Evolutionary conservation across 768 basidiomycete species (phyloP).

Genomic region (Lentinula aciculospora): DNA sequence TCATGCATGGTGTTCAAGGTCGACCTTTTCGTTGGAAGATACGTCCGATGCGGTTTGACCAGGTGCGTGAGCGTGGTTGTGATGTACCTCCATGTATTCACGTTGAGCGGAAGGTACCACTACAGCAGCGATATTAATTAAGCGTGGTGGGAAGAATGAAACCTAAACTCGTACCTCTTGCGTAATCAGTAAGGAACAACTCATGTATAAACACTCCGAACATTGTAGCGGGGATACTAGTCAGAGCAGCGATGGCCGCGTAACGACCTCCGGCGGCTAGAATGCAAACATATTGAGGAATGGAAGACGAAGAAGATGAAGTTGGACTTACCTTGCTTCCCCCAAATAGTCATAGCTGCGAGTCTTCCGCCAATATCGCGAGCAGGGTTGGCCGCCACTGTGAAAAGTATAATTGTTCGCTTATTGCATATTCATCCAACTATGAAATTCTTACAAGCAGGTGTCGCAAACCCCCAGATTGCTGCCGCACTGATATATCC

Average conservation of each 20-base stretch:
- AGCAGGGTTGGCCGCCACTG: constrained; percentile 60
- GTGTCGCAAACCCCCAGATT: constrained; percentile 56
- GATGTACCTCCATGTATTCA: constrained; percentile 4
- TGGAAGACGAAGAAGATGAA: neutral
- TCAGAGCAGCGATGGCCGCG: constrained; percentile 39
- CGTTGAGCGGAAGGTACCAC: constrained; percentile 4
- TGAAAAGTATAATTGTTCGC: neutral
- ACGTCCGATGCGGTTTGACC: neutral
- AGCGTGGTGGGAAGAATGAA: too few relatives aligned
- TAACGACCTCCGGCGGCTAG: constrained; percentile 37
- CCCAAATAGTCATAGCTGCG: constrained; percentile 51
- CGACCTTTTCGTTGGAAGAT: neutral
- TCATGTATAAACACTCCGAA: constrained; percentile 34
- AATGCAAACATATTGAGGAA: neutral
- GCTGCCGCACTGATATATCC: constrained; percentile 36
- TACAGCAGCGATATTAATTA: neutral
- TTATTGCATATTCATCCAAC: neutral
- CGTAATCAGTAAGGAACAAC: constrained; percentile 14
- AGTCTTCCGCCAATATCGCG: constrained; percentile 65
- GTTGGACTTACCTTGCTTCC: constrained; percentile 13
- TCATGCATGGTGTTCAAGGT: neutral
- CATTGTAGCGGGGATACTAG: constrained; percentile 41
- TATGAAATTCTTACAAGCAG: constrained; percentile 29
- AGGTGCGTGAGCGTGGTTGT: neutral
- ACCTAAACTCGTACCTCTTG: neutral